These are phyloP conservation scores for Mortierella sp. DNA, from an alignment of 371 early-diverging fungal species.

Conservation along the genomic window DNA sequence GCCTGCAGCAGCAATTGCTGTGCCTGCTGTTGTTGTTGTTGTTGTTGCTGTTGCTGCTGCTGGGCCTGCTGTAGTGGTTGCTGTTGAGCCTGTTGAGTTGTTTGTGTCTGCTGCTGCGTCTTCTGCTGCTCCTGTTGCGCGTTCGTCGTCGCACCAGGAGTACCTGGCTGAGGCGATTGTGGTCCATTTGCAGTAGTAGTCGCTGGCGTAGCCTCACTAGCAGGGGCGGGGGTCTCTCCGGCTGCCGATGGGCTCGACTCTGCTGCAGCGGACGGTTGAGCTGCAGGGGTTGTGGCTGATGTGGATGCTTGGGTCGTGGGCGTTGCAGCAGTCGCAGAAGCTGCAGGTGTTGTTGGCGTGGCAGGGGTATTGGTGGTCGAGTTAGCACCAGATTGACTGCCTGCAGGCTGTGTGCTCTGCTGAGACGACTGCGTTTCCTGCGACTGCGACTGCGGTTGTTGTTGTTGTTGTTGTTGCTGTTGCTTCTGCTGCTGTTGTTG, in stretches of 20 bases:
- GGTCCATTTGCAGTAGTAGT: constrained; percentile 28
- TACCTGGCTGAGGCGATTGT: constrained; percentile 42
- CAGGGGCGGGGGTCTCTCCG: constrained; percentile 18
- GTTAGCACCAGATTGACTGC: constrained; percentile 18
- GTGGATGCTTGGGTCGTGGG: constrained; percentile 24
- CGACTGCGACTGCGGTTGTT: constrained; percentile 27
- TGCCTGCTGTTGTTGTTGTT: constrained; percentile 28
- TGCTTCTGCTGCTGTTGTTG: constrained; percentile 17
- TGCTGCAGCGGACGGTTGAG: constrained; percentile 22
- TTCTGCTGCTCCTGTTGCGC: constrained; percentile 17
- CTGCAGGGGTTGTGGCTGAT: constrained; percentile 19
- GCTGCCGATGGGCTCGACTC: constrained; percentile 24
- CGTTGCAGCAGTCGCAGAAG: constrained; percentile 14
- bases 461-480: constrained; percentile 7
- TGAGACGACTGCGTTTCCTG: constrained; percentile 19
- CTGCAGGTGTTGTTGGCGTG: constrained; percentile 43
- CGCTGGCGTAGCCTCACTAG: constrained; percentile 21
- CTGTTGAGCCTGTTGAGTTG: constrained; percentile 13
- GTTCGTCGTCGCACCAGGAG: constrained; percentile 13
- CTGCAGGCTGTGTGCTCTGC: constrained; percentile 30
- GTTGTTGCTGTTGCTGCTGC: constrained; percentile 20
- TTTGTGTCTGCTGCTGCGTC: constrained; percentile 6
- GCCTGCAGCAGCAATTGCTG: constrained; percentile 37
- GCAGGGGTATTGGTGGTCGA: constrained; percentile 29
- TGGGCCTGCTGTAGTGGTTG: constrained; percentile 26